Evolutionary conservation across 2,329 filamentous ascomycete genomes (phyloP).

Genomic region (Aspergillus intermedius): DNA sequence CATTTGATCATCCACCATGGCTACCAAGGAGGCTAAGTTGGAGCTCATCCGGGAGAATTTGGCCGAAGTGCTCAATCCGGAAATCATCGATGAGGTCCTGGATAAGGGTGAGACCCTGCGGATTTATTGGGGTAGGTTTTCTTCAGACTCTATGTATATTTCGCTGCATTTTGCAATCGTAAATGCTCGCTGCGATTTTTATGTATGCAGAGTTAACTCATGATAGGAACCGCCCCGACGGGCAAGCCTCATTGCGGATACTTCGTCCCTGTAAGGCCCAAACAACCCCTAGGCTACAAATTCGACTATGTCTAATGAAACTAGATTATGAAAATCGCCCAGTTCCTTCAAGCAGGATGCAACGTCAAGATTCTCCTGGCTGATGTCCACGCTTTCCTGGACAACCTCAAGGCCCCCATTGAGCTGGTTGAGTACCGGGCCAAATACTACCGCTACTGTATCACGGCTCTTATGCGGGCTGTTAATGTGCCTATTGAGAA

Average conservation of each 20-base stretch:
- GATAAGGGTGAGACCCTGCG: constrained; percentile 16
- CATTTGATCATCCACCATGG: not conserved
- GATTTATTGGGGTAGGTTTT: constrained; percentile 21
- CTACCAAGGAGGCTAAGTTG: constrained; percentile 36
- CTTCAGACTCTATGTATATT: not conserved
- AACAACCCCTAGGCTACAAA: not conserved
- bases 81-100: constrained; percentile 25
- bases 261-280: constrained; percentile 40
- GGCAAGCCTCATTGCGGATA: constrained; percentile 83
- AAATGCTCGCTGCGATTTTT: not conserved
- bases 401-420: constrained; percentile 64
- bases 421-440: constrained; percentile 77
- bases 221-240: constrained; percentile 62
- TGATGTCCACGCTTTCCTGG: constrained; percentile 53
- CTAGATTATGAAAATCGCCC: constrained; percentile 60
- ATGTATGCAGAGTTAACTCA: constrained; percentile 1
- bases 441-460: constrained; percentile 72
- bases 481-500: constrained; percentile 70
- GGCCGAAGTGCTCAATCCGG: constrained; percentile 72
- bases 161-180: not conserved
- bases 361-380: constrained; percentile 67
- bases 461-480: constrained; percentile 66
- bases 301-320: not conserved
- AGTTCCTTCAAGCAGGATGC: constrained; percentile 77
- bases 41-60: constrained; percentile 72